Conservation (phyloP, 306 rosid genomes). For the Cucumis sativus region Cucumber_9930_V3 NC_026659.2:29314501-29315000, state of each 20-base stretch:
- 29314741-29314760: too few species aligned
- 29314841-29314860: neutral
- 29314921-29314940: neutral
- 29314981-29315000: conserved; percentile 3
- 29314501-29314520: neutral
- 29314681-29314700: too few species aligned
- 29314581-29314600: neutral
- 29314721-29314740: too few species aligned
- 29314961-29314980: neutral
- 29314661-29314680: too few species aligned
- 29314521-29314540: too few species aligned
- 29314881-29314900: neutral
- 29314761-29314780: too few species aligned
- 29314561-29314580: neutral
- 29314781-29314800: neutral
- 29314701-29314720: too few species aligned
- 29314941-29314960: neutral
- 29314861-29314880: neutral
- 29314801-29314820: neutral
- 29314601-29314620: neutral
- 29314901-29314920: neutral
- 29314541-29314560: neutral
- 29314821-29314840: neutral
- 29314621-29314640: neutral
- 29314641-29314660: too few species aligned